A percentile compares a stretch with the other conserved stretches of the same genome.
These are phyloP conservation scores for Umbellularia californica DNA, from an alignment of 164 flowering plant genomes.

Conservation along the genomic window DNA sequence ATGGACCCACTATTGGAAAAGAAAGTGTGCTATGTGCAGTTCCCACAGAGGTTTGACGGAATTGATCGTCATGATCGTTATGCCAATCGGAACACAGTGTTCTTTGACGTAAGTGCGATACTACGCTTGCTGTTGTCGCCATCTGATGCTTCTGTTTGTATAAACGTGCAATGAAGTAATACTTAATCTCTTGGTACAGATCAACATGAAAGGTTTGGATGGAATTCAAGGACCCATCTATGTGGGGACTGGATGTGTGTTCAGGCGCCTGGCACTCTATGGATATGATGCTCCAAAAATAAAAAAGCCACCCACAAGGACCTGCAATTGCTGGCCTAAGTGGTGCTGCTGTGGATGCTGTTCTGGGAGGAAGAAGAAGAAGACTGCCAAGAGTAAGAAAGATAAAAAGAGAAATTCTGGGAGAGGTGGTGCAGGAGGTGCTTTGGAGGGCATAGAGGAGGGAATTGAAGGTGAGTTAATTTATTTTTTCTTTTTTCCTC, in stretches of 20 bases:
- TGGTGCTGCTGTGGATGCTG: slow-evolving; percentile 53
- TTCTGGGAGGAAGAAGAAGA: slow-evolving; percentile 40
- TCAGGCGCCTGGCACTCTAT: slow-evolving; percentile 88
- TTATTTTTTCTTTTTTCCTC: neutral
- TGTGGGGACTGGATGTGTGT: slow-evolving; percentile 97
- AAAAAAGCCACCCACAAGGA: slow-evolving; percentile 46
- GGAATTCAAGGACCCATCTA: slow-evolving; percentile 96
- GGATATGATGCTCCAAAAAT: slow-evolving; percentile 82
- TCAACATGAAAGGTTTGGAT: slow-evolving; percentile 95
- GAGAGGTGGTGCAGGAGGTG: slow-evolving; percentile 28
- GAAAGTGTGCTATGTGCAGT: slow-evolving; percentile 65
- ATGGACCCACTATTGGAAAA: slow-evolving; percentile 62
- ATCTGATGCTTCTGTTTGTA: neutral
- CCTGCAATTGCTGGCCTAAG: slow-evolving; percentile 62
- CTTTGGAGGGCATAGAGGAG: slow-evolving; percentile 45
- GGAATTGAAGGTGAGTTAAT: slow-evolving; percentile 39
- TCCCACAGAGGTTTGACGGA: slow-evolving; percentile 67
- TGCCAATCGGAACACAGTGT: slow-evolving; percentile 62
- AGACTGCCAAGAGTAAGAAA: slow-evolving; percentile 33
- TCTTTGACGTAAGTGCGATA: slow-evolving; percentile 77
- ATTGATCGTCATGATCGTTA: slow-evolving; percentile 57
- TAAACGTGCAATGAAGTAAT: neutral
- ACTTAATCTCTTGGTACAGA: slow-evolving; percentile 38
- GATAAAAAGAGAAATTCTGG: slow-evolving; percentile 24
- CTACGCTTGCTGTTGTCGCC: neutral